Percentiles rank a stretch among this genome's conserved stretches.
Evolutionary conservation across 2,329 filamentous ascomycete species (phyloP).

Genomic region (Arachnomyces sp.): DNA sequence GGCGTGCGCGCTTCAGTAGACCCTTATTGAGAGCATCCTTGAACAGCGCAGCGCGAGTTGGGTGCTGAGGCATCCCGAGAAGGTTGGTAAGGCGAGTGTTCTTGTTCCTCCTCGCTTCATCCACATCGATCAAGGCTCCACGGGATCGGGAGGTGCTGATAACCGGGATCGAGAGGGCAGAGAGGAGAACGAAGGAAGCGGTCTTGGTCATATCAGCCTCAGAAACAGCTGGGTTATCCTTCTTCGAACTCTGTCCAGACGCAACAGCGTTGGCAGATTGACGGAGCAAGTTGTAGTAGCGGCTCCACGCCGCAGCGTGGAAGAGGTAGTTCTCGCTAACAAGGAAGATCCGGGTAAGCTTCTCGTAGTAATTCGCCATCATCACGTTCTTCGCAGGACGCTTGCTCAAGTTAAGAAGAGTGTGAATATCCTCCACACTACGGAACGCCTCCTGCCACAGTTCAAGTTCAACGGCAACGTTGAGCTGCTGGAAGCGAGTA

Average conservation of each 20-base stretch:
- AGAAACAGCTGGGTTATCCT: conserved; percentile 82
- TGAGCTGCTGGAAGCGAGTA: conserved; percentile 96
- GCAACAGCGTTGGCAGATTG: conserved; percentile 78
- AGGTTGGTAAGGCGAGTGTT: conserved; percentile 95
- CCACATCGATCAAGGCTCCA: conserved; percentile 90
- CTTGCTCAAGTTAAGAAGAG: conserved; percentile 93
- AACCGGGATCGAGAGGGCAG: conserved; percentile 93
- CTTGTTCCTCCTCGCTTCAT: conserved; percentile 97
- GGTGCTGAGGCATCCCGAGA: conserved; percentile 82
- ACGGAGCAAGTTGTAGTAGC: conserved; percentile 93
- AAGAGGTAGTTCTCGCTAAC: conserved; percentile 99
- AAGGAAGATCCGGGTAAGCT: conserved; percentile 95
- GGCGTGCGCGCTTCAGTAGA: conserved; percentile 80
- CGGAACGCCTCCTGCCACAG: conserved; percentile 99
- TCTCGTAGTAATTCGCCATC: conserved; percentile 99
- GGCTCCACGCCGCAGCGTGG: conserved; percentile 94
- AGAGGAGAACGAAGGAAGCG: conserved; percentile 90
- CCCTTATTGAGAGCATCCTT: conserved; percentile 93
- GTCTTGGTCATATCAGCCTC: conserved; percentile 89
- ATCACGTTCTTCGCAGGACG: conserved; percentile 96
- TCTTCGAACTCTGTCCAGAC: conserved; percentile 79
- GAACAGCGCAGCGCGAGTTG: conserved; percentile 84
- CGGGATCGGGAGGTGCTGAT: conserved; percentile 97
- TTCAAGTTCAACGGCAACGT: conserved; percentile 95
- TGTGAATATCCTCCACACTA: conserved; percentile 98